Evolutionary conservation across 768 basidiomycete species (phyloP).

Genomic region (Suillus paluster): DNA sequence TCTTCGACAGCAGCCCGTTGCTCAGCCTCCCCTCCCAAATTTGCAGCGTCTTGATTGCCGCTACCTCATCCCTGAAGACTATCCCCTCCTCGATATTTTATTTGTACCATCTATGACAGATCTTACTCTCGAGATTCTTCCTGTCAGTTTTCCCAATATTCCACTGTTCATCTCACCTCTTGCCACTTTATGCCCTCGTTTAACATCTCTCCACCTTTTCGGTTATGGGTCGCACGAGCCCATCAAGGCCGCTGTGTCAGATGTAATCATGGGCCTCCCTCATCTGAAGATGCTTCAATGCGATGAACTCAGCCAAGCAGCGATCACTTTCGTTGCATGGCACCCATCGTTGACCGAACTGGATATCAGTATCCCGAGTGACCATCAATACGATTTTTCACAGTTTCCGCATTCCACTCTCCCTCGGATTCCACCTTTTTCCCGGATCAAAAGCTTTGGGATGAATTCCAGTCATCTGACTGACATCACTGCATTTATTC

Average conservation of each 20-base stretch:
- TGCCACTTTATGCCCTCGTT: no score
- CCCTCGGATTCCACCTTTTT: background rate
- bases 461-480: background rate
- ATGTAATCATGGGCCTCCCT: no score
- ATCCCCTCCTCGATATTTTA: no score
- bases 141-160: no score
- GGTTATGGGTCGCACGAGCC: background rate
- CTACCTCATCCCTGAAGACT: no score
- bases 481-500: background rate
- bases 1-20: constrained; percentile 1
- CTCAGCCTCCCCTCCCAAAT: no score
- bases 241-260: background rate
- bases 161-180: no score
- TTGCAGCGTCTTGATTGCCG: no score
- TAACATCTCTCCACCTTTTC: background rate
- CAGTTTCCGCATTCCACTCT: background rate
- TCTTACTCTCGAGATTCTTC: no score
- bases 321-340: background rate
- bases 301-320: background rate
- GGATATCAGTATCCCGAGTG: background rate
- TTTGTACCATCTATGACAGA: no score
- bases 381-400: background rate
- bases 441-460: background rate
- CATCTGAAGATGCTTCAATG: background rate
- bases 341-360: background rate